These are phyloP conservation scores for Penicillium sp. DNA, from an alignment of 2,329 filamentous ascomycete species.

Conservation along the genomic window DNA sequence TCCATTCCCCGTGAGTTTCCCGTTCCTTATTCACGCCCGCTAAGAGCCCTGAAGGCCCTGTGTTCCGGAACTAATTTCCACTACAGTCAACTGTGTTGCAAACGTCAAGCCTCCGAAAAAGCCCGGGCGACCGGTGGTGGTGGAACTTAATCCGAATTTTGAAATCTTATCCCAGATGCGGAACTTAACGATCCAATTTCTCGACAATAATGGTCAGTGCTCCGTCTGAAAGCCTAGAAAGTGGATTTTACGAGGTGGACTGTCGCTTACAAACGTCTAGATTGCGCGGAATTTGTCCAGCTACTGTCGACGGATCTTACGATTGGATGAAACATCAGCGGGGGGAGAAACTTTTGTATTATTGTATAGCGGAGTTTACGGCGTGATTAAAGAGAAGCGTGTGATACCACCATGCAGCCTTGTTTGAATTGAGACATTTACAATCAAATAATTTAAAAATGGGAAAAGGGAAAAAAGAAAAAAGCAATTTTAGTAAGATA, in stretches of 20 bases:
- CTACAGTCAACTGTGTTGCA: constrained; percentile 39
- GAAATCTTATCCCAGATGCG: constrained; percentile 42
- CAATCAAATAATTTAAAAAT: no score
- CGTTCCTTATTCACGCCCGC: constrained; percentile 3
- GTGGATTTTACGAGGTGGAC: neutral
- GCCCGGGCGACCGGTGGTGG: constrained; percentile 34
- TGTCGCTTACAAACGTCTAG: constrained; percentile 21
- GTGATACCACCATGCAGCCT: constrained; percentile 11
- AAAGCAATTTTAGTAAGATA: neutral
- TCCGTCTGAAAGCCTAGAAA: neutral
- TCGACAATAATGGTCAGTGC: constrained; percentile 39
- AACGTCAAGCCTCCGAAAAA: constrained; percentile 41
- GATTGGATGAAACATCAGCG: constrained; percentile 19
- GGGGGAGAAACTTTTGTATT: neutral
- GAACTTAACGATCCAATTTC: constrained; percentile 37
- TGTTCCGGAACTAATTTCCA: constrained; percentile 3
- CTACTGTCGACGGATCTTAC: constrained; percentile 27
- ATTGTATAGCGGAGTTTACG: constrained; percentile 21
- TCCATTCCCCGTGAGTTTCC: constrained; percentile 36
- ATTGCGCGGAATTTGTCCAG: constrained; percentile 32
- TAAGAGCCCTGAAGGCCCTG: neutral
- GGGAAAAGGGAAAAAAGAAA: neutral
- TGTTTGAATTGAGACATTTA: neutral
- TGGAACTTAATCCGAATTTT: constrained; percentile 41
- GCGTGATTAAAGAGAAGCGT: constrained; percentile 1